Base-by-base conservation (phyloP, 768 basidiomycete genomes). In the Xanthoconium stramineum region DNA sequence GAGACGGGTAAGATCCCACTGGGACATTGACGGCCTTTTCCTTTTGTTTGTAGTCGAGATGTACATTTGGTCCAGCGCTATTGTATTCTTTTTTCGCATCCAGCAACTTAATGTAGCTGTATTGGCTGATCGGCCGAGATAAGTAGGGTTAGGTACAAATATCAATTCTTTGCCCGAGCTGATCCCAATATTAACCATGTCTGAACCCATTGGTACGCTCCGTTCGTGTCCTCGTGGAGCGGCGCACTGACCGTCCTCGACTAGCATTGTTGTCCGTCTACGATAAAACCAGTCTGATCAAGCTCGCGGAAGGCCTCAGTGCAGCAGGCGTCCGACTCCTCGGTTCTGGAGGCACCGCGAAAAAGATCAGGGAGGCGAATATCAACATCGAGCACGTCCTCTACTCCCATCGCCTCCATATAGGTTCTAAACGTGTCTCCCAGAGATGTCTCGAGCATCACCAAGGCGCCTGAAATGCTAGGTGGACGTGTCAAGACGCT, bases 401-500 rank as follows among this genome's bases (percentile, higher is more conserved):
- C 55, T 50, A n/a, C 9, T 50, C 13, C 13, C n/a, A 29, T 57
- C 43, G 28, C 51, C 32, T 42, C 47, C 35, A 50, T 33, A 14
- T 45, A 24, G 43, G 15, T 52, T 50, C 55, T 69, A 36, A 62
- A 33, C 47, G 30, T 28, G 36, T 17, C 17, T 17, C 3, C 7
- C 63, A 99, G 97, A 60, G 97, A 99, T 82, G 94, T 99, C 52
- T 91, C 96, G 6, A 89, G 92, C 69, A 89, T 98, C 74, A 98
- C 97, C 47, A 96, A 95, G 66, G 94, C 94, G 0, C 96, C 97
- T 6, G 97, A 99, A 74, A 98, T 99, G 95, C 82, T 99, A 4
- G 96, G 97, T 51, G 97, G 97, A 28, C 81, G 97, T 63, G 97
- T 98, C 54, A 98, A 99, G 78, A 99, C 97, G 3, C 84, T 99